These are phyloP conservation scores for Magnaporthales sp. DNA, from an alignment of 2,329 filamentous ascomycete genomes.

Conservation along the genomic window DNA sequence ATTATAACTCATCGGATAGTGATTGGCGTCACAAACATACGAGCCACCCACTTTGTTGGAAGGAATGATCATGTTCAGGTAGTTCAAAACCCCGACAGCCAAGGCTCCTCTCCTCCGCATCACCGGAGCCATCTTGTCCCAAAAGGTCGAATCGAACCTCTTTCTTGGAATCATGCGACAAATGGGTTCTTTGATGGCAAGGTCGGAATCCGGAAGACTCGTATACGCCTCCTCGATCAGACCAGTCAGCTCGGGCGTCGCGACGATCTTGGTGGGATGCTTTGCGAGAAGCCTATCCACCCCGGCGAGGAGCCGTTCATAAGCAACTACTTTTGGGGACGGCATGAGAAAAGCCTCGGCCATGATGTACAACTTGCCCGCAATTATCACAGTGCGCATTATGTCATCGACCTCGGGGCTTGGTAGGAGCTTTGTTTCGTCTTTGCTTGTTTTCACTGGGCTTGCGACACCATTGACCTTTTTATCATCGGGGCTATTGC, in stretches of 20 bases:
- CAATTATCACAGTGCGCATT: background rate
- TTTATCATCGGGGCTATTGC: too few species aligned
- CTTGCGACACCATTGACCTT: too few species aligned
- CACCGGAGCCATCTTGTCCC: background rate
- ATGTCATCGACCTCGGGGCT: too few species aligned
- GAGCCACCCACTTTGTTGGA: background rate
- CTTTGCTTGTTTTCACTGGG: too few species aligned
- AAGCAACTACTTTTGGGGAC: background rate
- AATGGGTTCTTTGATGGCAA: background rate
- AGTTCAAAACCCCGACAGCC: background rate
- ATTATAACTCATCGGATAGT: background rate
- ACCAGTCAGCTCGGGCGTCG: background rate
- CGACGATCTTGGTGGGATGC: background rate
- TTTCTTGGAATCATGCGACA: background rate
- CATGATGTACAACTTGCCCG: background rate
- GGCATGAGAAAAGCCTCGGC: background rate
- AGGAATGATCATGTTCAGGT: background rate
- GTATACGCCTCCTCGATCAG: background rate
- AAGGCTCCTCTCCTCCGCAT: background rate
- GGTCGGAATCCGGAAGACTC: background rate
- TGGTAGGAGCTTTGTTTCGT: background rate
- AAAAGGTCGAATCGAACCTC: background rate
- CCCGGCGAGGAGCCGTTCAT: background rate
- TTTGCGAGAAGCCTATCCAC: background rate
- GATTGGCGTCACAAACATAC: background rate